A percentile compares a stretch with the other conserved stretches of the same genome.
These are phyloP conservation scores for Fusarium robinianum DNA, from an alignment of 2,329 filamentous ascomycete species.

Conservation along the genomic window DNA sequence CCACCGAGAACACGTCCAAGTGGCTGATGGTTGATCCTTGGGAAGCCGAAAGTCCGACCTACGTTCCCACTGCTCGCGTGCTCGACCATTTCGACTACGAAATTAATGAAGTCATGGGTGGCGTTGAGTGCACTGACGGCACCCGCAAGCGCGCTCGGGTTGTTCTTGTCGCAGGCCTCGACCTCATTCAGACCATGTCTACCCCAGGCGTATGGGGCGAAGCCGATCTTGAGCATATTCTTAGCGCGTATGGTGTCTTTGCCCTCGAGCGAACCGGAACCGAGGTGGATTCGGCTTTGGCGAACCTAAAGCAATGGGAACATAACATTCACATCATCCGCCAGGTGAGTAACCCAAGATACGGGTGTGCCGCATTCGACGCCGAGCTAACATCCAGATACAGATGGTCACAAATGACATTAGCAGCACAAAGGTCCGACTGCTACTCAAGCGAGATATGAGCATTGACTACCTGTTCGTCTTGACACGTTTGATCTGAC, in stretches of 20 bases:
- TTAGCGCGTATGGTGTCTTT: conserved; percentile 81
- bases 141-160: conserved; percentile 70
- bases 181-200: conserved; percentile 75
- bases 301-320: conserved; percentile 79
- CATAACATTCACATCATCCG: conserved; percentile 87
- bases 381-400: conserved; percentile 17
- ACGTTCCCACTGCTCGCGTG: conserved; percentile 86
- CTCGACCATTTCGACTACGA: conserved; percentile 91
- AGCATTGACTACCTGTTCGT: conserved; percentile 70
- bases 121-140: conserved; percentile 71
- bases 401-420: conserved; percentile 81
- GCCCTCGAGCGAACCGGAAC: conserved; percentile 88
- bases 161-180: conserved; percentile 78
- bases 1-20: conserved; percentile 73
- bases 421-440: conserved; percentile 78
- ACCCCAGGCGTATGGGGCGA: conserved; percentile 78
- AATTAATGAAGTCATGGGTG: conserved; percentile 78
- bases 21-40: conserved; percentile 84
- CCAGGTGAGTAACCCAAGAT: conserved; percentile 34
- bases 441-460: conserved; percentile 79
- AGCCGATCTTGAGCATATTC: conserved; percentile 84
- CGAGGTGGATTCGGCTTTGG: conserved; percentile 84
- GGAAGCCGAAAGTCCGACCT: conserved; percentile 81
- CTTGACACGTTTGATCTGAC: neutral
- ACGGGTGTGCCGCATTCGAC: conserved; percentile 1